Evolutionary conservation across 1,284 basidiomycete genomes (phyloP), one percentile per base, ranked within the genome.

Genomic region (Trametes versicolor): DNA sequence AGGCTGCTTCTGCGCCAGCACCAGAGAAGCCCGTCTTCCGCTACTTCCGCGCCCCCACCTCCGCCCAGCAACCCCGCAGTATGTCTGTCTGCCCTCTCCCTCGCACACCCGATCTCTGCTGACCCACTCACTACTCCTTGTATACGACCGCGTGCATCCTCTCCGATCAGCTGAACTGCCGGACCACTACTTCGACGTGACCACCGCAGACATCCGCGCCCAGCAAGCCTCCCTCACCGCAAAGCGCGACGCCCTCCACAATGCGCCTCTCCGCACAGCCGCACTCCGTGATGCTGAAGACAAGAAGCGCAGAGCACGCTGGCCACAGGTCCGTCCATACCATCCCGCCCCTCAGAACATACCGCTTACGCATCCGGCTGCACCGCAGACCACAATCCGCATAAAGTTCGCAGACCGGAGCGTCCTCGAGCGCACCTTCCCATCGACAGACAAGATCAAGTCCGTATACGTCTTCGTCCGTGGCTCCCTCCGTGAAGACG

Each of bases 401-500:
- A 79, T 97, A 68, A 86, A 86, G 68, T 97, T 97, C 75, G 81
- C 87, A 34, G 93, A 96, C 76, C 85, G 91, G 50, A 93, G 89
- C 5, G 88, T 92, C 74, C 82, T 97, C n/a, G 95, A 97, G 79
- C 88, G 87, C 69, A 77, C 80, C 0, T 96, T 97, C 72, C 82
- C 87, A 0, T 93, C 93, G 6, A 85, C 84, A 0, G 87, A 89
- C 74, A 94, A 91, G 73, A 94, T 97, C 63, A 85, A 85, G 57
- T 83, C 88, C 2, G 85, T 97, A 2, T 97, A 97, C 75, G 90
- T 88, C 4, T 95, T 97, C 70, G 92, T 96, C 50, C 85, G 92
- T 25, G 78, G 82, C n/a, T 85, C 86, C 25, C 78, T 97, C 48
- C 81, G 86, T 43, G 91, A 93, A 56, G 89, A 92, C 66, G 86